phyloP scores from a whole-genome alignment of 1,284 basidiomycete species.

The Sparassis latifolia region DNA sequence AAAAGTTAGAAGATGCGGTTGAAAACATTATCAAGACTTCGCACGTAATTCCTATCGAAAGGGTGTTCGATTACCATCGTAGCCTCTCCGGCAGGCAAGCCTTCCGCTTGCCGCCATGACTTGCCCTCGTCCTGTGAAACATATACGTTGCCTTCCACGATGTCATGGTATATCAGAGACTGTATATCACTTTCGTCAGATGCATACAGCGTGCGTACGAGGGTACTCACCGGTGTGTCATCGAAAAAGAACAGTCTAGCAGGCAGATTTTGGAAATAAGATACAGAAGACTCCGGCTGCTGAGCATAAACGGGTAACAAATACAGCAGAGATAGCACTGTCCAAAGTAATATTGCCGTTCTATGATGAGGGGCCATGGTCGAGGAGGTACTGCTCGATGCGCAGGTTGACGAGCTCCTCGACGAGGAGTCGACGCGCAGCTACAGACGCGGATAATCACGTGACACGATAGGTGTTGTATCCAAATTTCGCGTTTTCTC shows the following conservation, averaged over 20 bases:
- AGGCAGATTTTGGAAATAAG: slow-evolving; percentile 68
- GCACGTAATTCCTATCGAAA: slow-evolving; percentile 49
- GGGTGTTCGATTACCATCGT: slow-evolving; percentile 84
- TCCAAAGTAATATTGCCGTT: slow-evolving; percentile 29
- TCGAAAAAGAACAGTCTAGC: slow-evolving; percentile 89
- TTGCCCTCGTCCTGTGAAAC: slow-evolving; percentile 91
- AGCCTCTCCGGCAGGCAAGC: slow-evolving; percentile 59
- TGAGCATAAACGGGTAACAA: slow-evolving; percentile 28
- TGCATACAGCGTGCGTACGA: not conserved
- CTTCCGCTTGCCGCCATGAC: slow-evolving; percentile 60
- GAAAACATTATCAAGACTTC: slow-evolving; percentile 3
- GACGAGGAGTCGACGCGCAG: not conserved
- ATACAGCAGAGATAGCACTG: slow-evolving; percentile 21
- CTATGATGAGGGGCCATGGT: slow-evolving; percentile 32
- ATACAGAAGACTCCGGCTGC: slow-evolving; percentile 35
- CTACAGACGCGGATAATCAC: not conserved
- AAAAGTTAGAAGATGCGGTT: not conserved
- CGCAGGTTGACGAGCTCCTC: not conserved
- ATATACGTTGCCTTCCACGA: slow-evolving; percentile 59
- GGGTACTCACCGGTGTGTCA: slow-evolving; percentile 67
- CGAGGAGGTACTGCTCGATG: slow-evolving; percentile 1
- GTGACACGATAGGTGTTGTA: too few relatives aligned
- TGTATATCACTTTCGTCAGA: slow-evolving; percentile 26
- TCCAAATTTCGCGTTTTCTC: too few relatives aligned
- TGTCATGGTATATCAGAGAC: slow-evolving; percentile 82